A percentile compares a stretch with the other conserved stretches of the same genome.
Conservation (phyloP, 2,329 filamentous ascomycete genomes). For the Cladosporium austrohemisphaericum region DNA sequence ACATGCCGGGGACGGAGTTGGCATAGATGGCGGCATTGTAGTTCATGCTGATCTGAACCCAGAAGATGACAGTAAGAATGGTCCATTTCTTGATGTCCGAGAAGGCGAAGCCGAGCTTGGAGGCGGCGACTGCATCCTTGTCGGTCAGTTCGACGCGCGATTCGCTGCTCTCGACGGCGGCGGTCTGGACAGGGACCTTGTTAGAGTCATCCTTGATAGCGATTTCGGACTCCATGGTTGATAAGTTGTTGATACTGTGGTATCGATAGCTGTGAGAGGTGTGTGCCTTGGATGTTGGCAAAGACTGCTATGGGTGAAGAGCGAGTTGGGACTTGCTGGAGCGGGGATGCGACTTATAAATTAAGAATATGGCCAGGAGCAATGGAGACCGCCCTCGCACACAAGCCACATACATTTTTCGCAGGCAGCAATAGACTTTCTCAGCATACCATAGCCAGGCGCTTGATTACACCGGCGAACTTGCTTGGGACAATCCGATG, state of each 20-base stretch:
- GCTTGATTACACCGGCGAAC: too few species aligned
- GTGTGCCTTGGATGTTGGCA: not conserved
- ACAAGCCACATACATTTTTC: not conserved
- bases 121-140: conserved; percentile 3
- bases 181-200: not conserved
- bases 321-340: conserved; percentile 1
- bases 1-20: conserved; percentile 55
- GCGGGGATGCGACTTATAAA: not conserved
- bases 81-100: conserved; percentile 49
- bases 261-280: not conserved
- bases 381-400: not conserved
- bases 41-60: conserved; percentile 54
- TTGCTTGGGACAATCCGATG: too few species aligned
- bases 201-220: not conserved
- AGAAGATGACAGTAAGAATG: conserved; percentile 50
- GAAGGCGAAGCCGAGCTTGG: conserved; percentile 43
- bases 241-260: not conserved
- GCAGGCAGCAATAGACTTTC: not conserved
- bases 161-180: not conserved
- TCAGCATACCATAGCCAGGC: too few species aligned
- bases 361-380: not conserved
- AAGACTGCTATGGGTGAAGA: not conserved
- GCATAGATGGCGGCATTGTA: conserved; percentile 53
- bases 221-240: not conserved
- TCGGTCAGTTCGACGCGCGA: conserved; percentile 5